Evolutionary conservation across 345 rosid genomes (phyloP), one percentile per base, ranked within the genome.

Genomic region (Firmiana major): DNA sequence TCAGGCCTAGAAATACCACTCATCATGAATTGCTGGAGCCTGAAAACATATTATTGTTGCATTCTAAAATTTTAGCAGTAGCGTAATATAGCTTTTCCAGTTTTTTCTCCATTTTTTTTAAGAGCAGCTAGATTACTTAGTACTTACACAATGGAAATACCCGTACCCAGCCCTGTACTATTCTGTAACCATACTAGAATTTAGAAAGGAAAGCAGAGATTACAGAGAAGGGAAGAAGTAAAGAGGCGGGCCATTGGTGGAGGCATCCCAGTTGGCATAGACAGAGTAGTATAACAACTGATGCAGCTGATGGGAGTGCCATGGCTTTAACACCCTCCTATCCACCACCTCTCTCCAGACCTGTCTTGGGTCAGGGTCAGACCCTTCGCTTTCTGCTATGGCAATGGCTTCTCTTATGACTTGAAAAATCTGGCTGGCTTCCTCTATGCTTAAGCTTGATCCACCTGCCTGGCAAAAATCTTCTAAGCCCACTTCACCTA

Each of bases 211-310:
- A 70, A n/a, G 58, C 28, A 42, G 63, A 70, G 19, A 62, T 79
- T 86, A 93, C 98, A 65, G 76, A 71, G 97, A 88, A 85, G 98
- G 98, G 81, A 93, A 91, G 90, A 93, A 91, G 76, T 88, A 94
- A 81, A 79, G 94, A 83, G 97, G 92, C 77, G 92, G 97, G 34
- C 97, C 98, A 58, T 80, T 79, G 74, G 51, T 3, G 65, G 92
- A 86, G 54, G 80, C 75, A 75, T 94, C 95, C 98, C 97, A 93
- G 19, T 80, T 73, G 16, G 85, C 79, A 80, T 91, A 94, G 21
- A 87, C 87, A 81, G 90, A 83, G 85, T 93, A 85, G 81, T 89
- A 94, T 22, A 94, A 40, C 73, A 93, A 87, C 70, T 91, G 97
- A 65, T 93, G 98, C 57, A 94, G 77, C 54, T 73, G 43, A 80